phyloP scores from a whole-genome alignment of 192 early-diverging fungal species.

The Globomyces pollinis-pini region DNA sequence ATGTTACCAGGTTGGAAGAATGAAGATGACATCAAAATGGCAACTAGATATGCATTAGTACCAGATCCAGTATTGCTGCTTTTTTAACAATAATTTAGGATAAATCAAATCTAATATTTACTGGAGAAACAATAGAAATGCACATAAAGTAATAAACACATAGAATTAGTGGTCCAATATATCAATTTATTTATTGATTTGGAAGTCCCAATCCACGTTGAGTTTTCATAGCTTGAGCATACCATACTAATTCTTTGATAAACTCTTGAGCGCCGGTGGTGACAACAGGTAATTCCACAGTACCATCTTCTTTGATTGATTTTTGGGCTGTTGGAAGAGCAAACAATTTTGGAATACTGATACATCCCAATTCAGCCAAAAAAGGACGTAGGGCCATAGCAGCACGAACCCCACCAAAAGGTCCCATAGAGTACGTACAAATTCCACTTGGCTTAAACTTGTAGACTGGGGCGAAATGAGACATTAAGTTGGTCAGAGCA shows the following conservation, averaged over 20 bases:
- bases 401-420: conserved; percentile 25
- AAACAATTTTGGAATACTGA: conserved; percentile 16
- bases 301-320: conserved; percentile 14
- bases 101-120: too few species aligned
- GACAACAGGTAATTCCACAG: not conserved
- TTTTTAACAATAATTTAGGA: too few species aligned
- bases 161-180: too few species aligned
- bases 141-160: too few species aligned
- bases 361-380: conserved; percentile 16
- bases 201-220: too few species aligned
- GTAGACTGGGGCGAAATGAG: conserved; percentile 24
- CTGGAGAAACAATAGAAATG: too few species aligned
- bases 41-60: too few species aligned
- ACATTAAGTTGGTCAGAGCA: conserved; percentile 25
- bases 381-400: conserved; percentile 10
- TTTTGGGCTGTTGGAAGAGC: conserved; percentile 12
- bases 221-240: not conserved
- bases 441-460: conserved; percentile 21
- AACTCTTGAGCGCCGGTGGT: not conserved
- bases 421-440: conserved; percentile 19
- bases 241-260: not conserved
- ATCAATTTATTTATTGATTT: too few species aligned
- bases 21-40: too few species aligned
- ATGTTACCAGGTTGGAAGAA: too few species aligned
- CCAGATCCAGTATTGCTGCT: too few species aligned